Percentiles rank a stretch among this genome's conserved stretches.
Conservation (phyloP, 805 yeast species). For the Kuraishia piskuri region DNA sequence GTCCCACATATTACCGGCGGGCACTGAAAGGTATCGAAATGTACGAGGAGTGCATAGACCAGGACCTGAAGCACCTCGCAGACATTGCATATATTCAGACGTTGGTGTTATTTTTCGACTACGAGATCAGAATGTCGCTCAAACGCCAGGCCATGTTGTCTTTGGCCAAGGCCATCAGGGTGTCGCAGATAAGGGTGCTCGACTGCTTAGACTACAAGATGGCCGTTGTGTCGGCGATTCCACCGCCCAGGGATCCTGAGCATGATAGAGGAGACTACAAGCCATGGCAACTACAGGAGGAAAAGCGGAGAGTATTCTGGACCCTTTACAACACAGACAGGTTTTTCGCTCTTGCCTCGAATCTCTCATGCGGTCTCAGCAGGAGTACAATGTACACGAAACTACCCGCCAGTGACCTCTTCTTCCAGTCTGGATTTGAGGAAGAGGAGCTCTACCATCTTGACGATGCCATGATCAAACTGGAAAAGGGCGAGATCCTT, state of each 20-base stretch:
- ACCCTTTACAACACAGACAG: conserved; percentile 20
- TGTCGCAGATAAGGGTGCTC: background rate
- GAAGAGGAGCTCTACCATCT: conserved; percentile 11
- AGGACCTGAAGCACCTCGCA: background rate
- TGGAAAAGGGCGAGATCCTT: conserved; percentile 18
- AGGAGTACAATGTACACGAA: background rate
- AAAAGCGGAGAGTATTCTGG: conserved; percentile 23
- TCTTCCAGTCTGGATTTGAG: conserved; percentile 1
- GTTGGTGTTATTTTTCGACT: background rate
- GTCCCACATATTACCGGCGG: background rate
- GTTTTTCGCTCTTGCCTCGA: conserved; percentile 21
- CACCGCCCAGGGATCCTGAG: background rate
- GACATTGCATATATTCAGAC: conserved; percentile 1
- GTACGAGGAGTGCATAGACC: background rate
- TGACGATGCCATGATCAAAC: conserved; percentile 21
- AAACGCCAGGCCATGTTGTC: background rate
- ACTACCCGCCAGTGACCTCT: conserved; percentile 2
- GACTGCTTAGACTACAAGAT: background rate
- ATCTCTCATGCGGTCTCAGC: conserved; percentile 15
- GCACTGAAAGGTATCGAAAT: background rate
- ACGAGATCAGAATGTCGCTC: background rate
- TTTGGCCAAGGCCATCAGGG: background rate
- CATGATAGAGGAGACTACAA: background rate
- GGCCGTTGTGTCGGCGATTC: background rate
- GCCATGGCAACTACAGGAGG: conserved; percentile 12